Evolutionary conservation across 2,329 filamentous ascomycete genomes (phyloP).

Genomic region (Phoma sp.): DNA sequence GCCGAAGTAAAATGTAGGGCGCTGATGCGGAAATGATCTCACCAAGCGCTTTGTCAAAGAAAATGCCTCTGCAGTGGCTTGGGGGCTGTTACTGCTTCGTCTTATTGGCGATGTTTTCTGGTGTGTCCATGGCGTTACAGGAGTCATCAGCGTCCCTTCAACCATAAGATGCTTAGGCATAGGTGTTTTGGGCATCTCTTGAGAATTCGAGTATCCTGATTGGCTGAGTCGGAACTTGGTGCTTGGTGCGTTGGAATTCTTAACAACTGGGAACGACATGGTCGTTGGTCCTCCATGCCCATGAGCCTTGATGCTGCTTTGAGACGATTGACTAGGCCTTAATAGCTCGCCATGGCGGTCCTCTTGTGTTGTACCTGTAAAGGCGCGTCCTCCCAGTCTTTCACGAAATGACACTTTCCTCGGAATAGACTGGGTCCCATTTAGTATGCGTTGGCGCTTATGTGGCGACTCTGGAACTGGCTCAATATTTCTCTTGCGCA

Average conservation of each 20-base stretch:
- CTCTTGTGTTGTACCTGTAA: conserved; percentile 2
- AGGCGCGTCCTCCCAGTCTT: neutral
- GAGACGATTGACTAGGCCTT: conserved; percentile 42
- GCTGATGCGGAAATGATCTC: conserved; percentile 25
- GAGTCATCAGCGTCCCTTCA: conserved; percentile 26
- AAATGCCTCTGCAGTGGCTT: conserved; percentile 23
- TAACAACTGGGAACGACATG: conserved; percentile 76
- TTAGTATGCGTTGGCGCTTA: conserved; percentile 25
- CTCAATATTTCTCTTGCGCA: conserved; percentile 31
- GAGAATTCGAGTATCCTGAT: conserved; percentile 60
- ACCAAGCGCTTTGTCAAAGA: conserved; percentile 26
- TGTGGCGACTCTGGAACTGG: conserved; percentile 10
- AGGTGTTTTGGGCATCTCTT: conserved; percentile 41
- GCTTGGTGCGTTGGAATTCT: conserved; percentile 71
- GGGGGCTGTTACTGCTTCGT: conserved; percentile 23
- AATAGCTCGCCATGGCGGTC: conserved; percentile 14
- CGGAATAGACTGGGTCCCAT: conserved; percentile 10
- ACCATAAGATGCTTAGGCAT: conserved; percentile 27
- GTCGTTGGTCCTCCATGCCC: conserved; percentile 49
- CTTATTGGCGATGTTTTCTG: conserved; percentile 33
- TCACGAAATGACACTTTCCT: conserved; percentile 23
- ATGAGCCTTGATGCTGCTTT: conserved; percentile 49
- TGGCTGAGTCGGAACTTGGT: conserved; percentile 73
- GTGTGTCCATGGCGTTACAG: conserved; percentile 42
- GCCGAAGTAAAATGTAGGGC: conserved; percentile 44